Evolutionary conservation across 2,329 filamentous ascomycete species (phyloP).

Genomic region (Ceratocystis colombiana): DNA sequence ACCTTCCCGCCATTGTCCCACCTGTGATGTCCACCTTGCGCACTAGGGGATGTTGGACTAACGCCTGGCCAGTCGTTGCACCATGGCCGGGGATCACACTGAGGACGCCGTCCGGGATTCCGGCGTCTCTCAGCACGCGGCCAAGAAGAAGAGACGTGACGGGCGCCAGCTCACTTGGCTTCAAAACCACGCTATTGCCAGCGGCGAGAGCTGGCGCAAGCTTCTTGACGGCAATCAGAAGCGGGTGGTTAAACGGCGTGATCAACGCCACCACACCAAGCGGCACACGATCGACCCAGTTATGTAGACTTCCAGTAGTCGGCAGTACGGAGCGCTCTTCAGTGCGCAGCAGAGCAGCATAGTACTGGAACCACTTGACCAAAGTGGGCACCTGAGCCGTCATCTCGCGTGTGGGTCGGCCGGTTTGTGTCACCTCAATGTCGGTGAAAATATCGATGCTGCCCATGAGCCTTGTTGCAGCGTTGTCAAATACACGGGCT

Average conservation of each 20-base stretch:
- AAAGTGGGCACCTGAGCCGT: constrained; percentile 35
- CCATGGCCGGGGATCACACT: constrained; percentile 66
- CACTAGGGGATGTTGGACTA: constrained; percentile 57
- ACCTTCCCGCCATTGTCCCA: constrained; percentile 56
- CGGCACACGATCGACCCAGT: constrained; percentile 47
- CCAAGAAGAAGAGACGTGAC: constrained; percentile 34
- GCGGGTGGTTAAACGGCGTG: constrained; percentile 47
- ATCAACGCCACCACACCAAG: constrained; percentile 43
- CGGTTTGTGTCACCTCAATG: constrained; percentile 40
- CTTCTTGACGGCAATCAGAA: constrained; percentile 40
- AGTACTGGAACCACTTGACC: constrained; percentile 36
- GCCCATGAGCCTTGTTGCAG: constrained; percentile 37
- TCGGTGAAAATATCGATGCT: constrained; percentile 36
- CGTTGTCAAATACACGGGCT: constrained; percentile 37
- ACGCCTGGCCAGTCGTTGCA: constrained; percentile 53
- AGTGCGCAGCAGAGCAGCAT: constrained; percentile 35
- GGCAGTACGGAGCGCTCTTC: constrained; percentile 39
- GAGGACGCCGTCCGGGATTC: constrained; percentile 64
- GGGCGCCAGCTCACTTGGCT: constrained; percentile 46
- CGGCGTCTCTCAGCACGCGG: constrained; percentile 56
- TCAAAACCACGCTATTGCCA: constrained; percentile 44
- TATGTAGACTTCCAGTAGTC: constrained; percentile 36
- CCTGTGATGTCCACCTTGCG: constrained; percentile 71
- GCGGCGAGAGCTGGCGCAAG: constrained; percentile 40
- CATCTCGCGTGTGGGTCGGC: constrained; percentile 33